A percentile compares a stretch with the other conserved stretches of the same genome.
These are phyloP conservation scores for Phaeophleospora eucalypticola DNA, from an alignment of 2,329 filamentous ascomycete species.

Conservation along the genomic window DNA sequence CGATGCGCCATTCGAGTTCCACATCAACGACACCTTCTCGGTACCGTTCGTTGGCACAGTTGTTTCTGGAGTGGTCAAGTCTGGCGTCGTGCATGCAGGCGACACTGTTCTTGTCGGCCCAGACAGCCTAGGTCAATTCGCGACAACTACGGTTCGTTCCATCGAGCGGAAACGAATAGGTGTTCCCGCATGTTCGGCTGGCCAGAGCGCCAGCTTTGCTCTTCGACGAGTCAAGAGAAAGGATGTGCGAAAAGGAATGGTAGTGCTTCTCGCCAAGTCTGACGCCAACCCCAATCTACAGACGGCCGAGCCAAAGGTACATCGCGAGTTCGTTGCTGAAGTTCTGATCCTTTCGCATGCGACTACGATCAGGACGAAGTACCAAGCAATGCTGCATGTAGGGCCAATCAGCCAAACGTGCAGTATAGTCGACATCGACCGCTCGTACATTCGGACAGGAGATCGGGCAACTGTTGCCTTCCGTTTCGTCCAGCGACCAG, in stretches of 20 bases:
- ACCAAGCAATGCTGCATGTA: slow-evolving; percentile 97
- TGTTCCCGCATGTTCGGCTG: slow-evolving; percentile 82
- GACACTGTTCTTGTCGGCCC: slow-evolving; percentile 86
- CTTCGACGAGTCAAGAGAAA: slow-evolving; percentile 81
- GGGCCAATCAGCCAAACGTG: slow-evolving; percentile 94
- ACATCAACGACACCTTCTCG: slow-evolving; percentile 96
- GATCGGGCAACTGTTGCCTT: slow-evolving; percentile 94
- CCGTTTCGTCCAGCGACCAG: slow-evolving; percentile 86
- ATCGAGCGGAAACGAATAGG: slow-evolving; percentile 92
- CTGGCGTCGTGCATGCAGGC: slow-evolving; percentile 78
- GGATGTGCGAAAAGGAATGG: slow-evolving; percentile 97
- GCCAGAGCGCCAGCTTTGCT: slow-evolving; percentile 89
- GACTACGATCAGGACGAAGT: slow-evolving; percentile 93
- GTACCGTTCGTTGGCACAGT: slow-evolving; percentile 96
- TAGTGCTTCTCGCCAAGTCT: slow-evolving; percentile 74
- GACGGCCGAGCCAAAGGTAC: slow-evolving; percentile 48
- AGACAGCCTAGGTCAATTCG: slow-evolving; percentile 85
- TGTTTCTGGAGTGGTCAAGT: slow-evolving; percentile 87
- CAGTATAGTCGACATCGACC: slow-evolving; percentile 93
- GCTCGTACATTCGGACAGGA: slow-evolving; percentile 89
- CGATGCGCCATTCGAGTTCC: slow-evolving; percentile 85
- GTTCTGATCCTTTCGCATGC: slow-evolving; percentile 93
- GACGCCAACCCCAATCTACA: slow-evolving; percentile 53
- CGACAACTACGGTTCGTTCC: slow-evolving; percentile 77
- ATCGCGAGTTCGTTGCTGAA: slow-evolving; percentile 57